These are phyloP conservation scores for Calvatia gigantea DNA, from an alignment of 768 basidiomycete genomes.

Conservation along the genomic window DNA sequence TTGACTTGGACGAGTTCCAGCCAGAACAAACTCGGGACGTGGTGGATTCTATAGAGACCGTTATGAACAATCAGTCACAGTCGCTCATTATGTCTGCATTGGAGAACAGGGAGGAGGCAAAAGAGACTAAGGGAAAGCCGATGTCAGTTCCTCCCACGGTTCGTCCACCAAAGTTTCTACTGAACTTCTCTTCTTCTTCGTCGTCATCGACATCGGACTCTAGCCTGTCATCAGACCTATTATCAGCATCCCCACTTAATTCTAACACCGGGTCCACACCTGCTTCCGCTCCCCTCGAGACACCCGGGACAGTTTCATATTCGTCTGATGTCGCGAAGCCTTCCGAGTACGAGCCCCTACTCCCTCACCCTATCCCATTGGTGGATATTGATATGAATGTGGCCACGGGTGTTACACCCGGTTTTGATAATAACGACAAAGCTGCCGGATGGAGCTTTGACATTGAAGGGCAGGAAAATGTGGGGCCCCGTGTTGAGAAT, in stretches of 20 bases:
- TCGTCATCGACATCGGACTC: conserved; percentile 1
- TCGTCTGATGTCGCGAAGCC: conserved; percentile 8
- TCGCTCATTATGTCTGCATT: background rate
- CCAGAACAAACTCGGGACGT: background rate
- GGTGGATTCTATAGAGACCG: background rate
- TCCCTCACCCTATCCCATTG: background rate
- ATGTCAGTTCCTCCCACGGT: background rate
- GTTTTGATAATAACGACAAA: background rate
- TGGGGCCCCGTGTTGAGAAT: background rate
- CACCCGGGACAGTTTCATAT: background rate
- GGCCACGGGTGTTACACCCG: background rate
- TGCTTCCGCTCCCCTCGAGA: background rate
- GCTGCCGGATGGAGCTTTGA: conserved; percentile 1
- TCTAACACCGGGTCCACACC: conserved; percentile 3
- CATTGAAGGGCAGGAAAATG: too few species aligned
- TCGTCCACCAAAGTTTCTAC: background rate
- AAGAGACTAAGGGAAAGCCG: background rate
- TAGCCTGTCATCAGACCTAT: background rate
- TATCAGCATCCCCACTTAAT: conserved; percentile 3
- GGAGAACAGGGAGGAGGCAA: background rate
- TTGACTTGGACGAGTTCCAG: background rate
- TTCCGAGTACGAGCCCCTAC: background rate
- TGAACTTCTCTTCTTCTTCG: conserved; percentile 7
- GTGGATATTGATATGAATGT: conserved; percentile 2
- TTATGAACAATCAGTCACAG: background rate